Conservation (phyloP, 2,329 filamentous ascomycete species). For the Trichoderma gracile region DNA sequence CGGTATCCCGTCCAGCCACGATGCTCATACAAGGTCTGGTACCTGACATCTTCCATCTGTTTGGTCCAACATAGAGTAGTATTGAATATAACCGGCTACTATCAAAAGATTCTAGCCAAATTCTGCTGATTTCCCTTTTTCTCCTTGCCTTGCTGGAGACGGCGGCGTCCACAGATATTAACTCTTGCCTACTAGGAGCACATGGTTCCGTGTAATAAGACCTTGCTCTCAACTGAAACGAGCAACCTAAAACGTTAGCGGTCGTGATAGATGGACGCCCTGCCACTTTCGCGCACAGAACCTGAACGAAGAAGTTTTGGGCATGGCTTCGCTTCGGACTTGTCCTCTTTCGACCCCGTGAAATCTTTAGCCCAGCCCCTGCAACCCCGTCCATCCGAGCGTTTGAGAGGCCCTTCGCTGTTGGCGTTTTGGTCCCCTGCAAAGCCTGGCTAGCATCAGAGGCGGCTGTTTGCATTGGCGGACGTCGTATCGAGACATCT, state of each 20-base stretch:
- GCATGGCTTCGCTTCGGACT: not conserved
- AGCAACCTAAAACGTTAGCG: slow-evolving; percentile 12
- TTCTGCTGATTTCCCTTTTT: not conserved
- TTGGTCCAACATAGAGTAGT: not conserved
- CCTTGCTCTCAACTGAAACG: slow-evolving; percentile 12
- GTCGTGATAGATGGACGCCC: slow-evolving; percentile 17
- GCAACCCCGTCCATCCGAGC: slow-evolving; percentile 8
- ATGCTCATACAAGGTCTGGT: too few species aligned
- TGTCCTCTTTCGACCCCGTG: not conserved
- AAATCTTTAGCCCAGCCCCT: slow-evolving; percentile 5
- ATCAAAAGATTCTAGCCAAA: not conserved
- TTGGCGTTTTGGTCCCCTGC: not conserved
- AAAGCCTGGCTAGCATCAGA: not conserved
- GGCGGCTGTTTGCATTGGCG: slow-evolving; percentile 8
- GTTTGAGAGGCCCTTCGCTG: not conserved
- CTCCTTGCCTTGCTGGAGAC: not conserved
- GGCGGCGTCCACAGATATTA: not conserved
- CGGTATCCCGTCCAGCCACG: not conserved
- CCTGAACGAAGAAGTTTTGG: too few species aligned
- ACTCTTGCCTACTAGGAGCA: too few species aligned
- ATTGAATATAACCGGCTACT: too few species aligned
- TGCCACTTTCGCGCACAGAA: not conserved
- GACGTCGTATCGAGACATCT: slow-evolving; percentile 10
- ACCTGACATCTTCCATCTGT: not conserved
- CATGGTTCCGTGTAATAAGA: too few species aligned